Percentiles rank a stretch among this genome's conserved stretches.
These are phyloP conservation scores for Adansonia madagascariensis DNA, from an alignment of 441 rosid genomes.

Conservation along the genomic window DNA sequence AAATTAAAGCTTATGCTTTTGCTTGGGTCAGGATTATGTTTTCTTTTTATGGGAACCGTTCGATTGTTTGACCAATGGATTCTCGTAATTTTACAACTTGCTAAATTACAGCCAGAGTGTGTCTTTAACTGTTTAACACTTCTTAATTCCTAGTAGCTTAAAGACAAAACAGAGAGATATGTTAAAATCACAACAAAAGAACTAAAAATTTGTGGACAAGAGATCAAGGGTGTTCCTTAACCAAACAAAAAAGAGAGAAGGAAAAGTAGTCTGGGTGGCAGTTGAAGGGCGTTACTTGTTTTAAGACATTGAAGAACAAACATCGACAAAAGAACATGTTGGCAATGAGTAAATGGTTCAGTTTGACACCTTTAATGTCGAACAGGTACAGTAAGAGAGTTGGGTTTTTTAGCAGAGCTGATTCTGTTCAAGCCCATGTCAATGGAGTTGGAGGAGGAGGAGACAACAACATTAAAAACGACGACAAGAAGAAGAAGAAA, in stretches of 20 bases:
- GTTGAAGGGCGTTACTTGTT: background rate
- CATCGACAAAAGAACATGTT: constrained; percentile 32
- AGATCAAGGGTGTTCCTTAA: background rate
- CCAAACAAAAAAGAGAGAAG: background rate
- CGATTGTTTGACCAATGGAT: constrained; percentile 6
- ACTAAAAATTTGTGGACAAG: constrained; percentile 14
- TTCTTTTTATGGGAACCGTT: background rate
- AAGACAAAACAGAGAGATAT: background rate
- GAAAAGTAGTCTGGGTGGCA: background rate
- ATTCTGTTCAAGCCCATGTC: constrained; percentile 32
- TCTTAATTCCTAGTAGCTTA: background rate
- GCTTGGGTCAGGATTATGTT: background rate
- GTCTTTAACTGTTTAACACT: background rate
- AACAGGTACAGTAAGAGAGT: constrained; percentile 26
- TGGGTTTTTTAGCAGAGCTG: constrained; percentile 8
- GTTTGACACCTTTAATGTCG: constrained; percentile 19
- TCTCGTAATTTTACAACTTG: background rate
- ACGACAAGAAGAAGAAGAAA: constrained; percentile 37
- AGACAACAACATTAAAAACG: background rate
- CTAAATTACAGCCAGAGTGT: background rate
- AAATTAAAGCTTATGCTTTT: background rate
- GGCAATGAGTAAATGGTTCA: constrained; percentile 34
- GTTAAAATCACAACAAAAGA: background rate
- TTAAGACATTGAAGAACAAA: background rate
- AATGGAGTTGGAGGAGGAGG: constrained; percentile 29